Conservation (phyloP, 345 rosid genomes). For the Lepidium sativum region DNA sequence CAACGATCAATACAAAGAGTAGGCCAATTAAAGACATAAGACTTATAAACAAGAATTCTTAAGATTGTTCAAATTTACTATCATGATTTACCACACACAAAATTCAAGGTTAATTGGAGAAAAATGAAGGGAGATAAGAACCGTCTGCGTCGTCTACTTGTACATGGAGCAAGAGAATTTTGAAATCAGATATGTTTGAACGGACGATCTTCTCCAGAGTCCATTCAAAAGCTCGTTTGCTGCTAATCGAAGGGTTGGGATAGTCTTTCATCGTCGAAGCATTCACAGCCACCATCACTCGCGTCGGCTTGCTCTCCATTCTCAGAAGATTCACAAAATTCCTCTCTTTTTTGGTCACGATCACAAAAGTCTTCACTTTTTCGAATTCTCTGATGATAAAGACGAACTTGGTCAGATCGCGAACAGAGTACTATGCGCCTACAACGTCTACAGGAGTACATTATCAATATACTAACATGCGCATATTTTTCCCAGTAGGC, state of each 20-base stretch:
- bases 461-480: background rate
- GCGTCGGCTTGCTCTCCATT: slow-evolving; percentile 50
- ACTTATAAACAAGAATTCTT: no score
- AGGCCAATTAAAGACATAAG: background rate
- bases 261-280: slow-evolving; percentile 63
- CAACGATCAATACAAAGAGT: background rate
- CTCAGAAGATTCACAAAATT: background rate
- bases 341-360: no score
- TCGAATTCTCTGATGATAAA: background rate
- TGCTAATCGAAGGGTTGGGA: slow-evolving; percentile 72
- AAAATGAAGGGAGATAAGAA: slow-evolving; percentile 17
- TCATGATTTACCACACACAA: background rate
- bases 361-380: background rate
- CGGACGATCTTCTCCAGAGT: slow-evolving; percentile 77
- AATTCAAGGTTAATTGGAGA: background rate
- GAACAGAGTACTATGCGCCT: background rate
- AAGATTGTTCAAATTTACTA: background rate
- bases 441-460: background rate
- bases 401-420: background rate
- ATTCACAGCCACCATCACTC: slow-evolving; percentile 68
- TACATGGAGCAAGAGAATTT: slow-evolving; percentile 82
- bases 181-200: slow-evolving; percentile 63
- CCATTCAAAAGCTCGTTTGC: slow-evolving; percentile 92
- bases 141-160: slow-evolving; percentile 95
- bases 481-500: background rate